Conservation (phyloP, 1,284 basidiomycete species). For the Ustilago shanxiensis region DNA sequence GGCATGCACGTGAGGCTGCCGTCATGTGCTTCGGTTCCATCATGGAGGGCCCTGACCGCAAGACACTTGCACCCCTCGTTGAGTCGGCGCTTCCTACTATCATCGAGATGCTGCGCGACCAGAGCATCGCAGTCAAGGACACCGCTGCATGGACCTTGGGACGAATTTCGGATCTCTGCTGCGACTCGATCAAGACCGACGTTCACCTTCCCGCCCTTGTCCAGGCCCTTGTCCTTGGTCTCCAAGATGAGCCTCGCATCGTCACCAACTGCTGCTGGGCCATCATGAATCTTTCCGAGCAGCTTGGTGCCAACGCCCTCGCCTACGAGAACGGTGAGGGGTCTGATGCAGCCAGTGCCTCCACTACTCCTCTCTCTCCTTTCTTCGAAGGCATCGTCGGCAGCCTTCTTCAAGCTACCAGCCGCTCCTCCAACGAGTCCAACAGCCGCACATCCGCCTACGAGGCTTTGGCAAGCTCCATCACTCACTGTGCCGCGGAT, state of each 20-base stretch:
- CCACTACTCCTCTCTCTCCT: conserved; percentile 79
- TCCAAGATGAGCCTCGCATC: conserved; percentile 87
- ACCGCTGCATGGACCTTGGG: conserved; percentile 98
- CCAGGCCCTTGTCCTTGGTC: conserved; percentile 83
- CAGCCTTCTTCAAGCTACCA: conserved; percentile 61
- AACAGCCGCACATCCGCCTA: conserved; percentile 96
- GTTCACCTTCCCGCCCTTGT: conserved; percentile 87
- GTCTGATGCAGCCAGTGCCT: conserved; percentile 70
- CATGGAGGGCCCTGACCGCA: conserved; percentile 91
- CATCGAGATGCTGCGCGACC: conserved; percentile 94
- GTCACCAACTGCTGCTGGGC: conserved; percentile 96
- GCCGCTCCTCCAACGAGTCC: conserved; percentile 84
- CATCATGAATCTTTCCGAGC: conserved; percentile 83
- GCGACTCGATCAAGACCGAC: conserved; percentile 88
- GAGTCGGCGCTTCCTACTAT: conserved; percentile 93
- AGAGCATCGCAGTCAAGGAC: conserved; percentile 89
- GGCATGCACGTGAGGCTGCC: conserved; percentile 95
- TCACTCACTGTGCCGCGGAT: conserved; percentile 84
- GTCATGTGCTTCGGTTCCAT: conserved; percentile 99
- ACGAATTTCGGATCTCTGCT: conserved; percentile 90
- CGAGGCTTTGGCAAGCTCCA: conserved; percentile 89
- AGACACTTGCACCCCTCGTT: conserved; percentile 88
- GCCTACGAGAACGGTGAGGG: conserved; percentile 73
- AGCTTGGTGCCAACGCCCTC: conserved; percentile 59
- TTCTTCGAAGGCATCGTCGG: conserved; percentile 81